Evolutionary conservation across 768 basidiomycete species (phyloP), one percentile per base, ranked within the genome.

Genomic region (Serendipita vermifera): DNA sequence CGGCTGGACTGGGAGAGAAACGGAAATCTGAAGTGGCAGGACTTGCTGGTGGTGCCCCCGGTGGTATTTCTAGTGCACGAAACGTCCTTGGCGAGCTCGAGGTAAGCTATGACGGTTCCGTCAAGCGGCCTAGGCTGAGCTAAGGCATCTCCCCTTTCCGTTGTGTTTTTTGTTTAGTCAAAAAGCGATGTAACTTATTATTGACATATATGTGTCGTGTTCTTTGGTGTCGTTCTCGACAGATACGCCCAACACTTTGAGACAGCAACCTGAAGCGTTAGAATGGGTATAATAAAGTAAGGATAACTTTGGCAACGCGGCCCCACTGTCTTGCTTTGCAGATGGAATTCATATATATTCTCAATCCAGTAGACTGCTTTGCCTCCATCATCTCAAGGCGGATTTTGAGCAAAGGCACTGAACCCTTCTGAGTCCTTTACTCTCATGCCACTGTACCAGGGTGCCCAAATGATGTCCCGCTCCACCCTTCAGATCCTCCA

Each of bases 1-100:
- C 26, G 46, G n/a, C n/a, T 51, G 46, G 46, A n/a, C 26, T 51
- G n/a, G 46, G 46, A 31, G 32, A 15, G 7, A 51, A 51, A n/a
- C 17, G 46, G 11, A 15, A 15, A 27, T 9, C 3, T 11, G 46
- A 51, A 15, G 46, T 31, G 11, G 39, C 17, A 41, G 26, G 39
- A 6, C 5, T 41, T 17, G 15, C 6, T n/a, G 17, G 7, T 6
- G 7, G 15, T 41, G 0, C 27, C 15, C 39, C 7, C 22, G 7
- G 22, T 9, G 22, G n/a, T n/a, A n/a, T n/a, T 51, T 26, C 46
- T 22, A 51, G 22, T 51, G 46, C 46, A 5, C 17, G 46, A 31
- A 51, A 31, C 24, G 46, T 31, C n/a, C 46, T 51, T 15, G 27
- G 22, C 11, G 46, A 51, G 29, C 24, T 51, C 20, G 46, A 51